phyloP scores from a whole-genome alignment of 2,329 filamentous ascomycete species.

The Penicillium sclerotiorum region DNA sequence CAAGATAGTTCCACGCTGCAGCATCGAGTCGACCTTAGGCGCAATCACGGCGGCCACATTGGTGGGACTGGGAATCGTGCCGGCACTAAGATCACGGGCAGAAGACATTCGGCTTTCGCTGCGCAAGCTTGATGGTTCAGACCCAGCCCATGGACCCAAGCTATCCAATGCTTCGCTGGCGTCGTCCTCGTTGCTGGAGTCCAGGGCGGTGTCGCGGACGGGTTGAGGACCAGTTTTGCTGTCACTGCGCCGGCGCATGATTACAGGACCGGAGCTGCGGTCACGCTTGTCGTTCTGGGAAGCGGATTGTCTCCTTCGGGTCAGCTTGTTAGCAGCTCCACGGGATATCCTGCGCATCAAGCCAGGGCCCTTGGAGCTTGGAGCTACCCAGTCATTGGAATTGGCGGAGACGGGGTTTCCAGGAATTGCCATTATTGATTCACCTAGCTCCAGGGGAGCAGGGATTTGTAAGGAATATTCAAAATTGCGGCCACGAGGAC shows the following conservation, averaged over 20 bases:
- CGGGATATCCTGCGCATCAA: slow-evolving; percentile 86
- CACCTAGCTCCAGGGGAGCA: slow-evolving; percentile 69
- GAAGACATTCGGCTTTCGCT: slow-evolving; percentile 40
- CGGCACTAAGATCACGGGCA: slow-evolving; percentile 35
- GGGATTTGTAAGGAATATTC: slow-evolving; percentile 40
- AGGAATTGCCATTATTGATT: slow-evolving; percentile 62
- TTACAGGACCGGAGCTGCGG: slow-evolving; percentile 84
- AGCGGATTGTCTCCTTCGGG: slow-evolving; percentile 74
- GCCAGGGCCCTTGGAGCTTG: slow-evolving; percentile 59
- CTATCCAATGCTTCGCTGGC: slow-evolving; percentile 51
- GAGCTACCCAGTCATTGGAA: slow-evolving; percentile 62
- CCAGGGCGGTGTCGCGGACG: slow-evolving; percentile 49
- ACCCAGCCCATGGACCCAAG: slow-evolving; percentile 45
- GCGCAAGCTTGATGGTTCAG: slow-evolving; percentile 42
- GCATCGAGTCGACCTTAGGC: slow-evolving; percentile 75
- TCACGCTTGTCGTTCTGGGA: slow-evolving; percentile 77
- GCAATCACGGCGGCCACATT: slow-evolving; percentile 40
- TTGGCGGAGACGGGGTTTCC: slow-evolving; percentile 49
- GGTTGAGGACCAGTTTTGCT: slow-evolving; percentile 74
- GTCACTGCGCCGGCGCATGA: slow-evolving; percentile 84
- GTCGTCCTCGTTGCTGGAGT: slow-evolving; percentile 42
- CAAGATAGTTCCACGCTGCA: slow-evolving; percentile 77
- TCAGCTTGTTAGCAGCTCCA: slow-evolving; percentile 71
- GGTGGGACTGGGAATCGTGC: slow-evolving; percentile 4
- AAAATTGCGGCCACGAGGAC: slow-evolving; percentile 32